Percentiles rank a stretch among this genome's conserved stretches.
Conservation (phyloP, 805 yeast species). For the Kuraishia ogatae region DNA sequence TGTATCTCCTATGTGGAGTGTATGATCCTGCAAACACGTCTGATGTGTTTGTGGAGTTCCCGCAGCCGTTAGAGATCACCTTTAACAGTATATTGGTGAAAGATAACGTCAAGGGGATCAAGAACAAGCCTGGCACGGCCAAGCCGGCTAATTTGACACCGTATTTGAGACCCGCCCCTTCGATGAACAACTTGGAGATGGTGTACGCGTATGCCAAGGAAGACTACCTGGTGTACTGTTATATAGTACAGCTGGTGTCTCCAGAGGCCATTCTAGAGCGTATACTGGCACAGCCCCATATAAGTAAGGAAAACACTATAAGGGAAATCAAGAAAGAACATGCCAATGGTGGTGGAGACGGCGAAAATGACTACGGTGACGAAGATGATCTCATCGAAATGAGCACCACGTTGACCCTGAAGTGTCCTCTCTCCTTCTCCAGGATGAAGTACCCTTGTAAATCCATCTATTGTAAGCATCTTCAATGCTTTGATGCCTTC, state of each 20-base stretch:
- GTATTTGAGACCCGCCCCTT: slow-evolving; percentile 22
- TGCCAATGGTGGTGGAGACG: not conserved
- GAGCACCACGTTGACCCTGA: slow-evolving; percentile 55
- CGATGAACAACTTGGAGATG: slow-evolving; percentile 36
- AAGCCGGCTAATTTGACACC: slow-evolving; percentile 74
- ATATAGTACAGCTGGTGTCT: slow-evolving; percentile 43
- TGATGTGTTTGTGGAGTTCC: slow-evolving; percentile 45
- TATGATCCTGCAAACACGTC: slow-evolving; percentile 13
- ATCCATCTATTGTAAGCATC: slow-evolving; percentile 64
- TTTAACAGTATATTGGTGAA: slow-evolving; percentile 44
- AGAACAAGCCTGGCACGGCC: slow-evolving; percentile 69
- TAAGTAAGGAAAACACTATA: slow-evolving; percentile 42
- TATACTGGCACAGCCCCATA: slow-evolving; percentile 39
- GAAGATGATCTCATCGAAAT: slow-evolving; percentile 71
- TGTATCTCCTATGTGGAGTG: slow-evolving; percentile 52
- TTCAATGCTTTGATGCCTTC: slow-evolving; percentile 82
- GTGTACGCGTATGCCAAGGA: slow-evolving; percentile 50
- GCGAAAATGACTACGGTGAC: slow-evolving; percentile 25
- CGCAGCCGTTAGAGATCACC: slow-evolving; percentile 59
- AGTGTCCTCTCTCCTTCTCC: slow-evolving; percentile 71
- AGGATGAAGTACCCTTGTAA: slow-evolving; percentile 68
- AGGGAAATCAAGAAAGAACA: slow-evolving; percentile 27
- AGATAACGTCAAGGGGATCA: slow-evolving; percentile 63
- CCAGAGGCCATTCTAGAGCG: slow-evolving; percentile 31
- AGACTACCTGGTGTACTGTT: slow-evolving; percentile 44